Evolutionary conservation across 1,284 basidiomycete genomes (phyloP).

Genomic region (Moniliella sp.): DNA sequence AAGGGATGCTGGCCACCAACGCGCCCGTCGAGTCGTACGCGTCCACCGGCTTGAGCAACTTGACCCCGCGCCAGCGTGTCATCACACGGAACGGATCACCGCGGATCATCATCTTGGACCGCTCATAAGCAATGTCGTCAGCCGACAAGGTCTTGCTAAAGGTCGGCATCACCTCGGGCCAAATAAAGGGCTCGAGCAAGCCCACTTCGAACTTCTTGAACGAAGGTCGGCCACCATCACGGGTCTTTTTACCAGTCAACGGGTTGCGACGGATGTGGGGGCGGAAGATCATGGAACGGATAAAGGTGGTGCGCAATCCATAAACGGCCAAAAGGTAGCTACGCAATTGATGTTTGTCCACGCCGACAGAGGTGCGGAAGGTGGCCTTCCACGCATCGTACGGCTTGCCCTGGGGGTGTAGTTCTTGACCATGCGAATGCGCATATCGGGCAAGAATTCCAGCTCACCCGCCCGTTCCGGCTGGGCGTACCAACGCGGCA

Average conservation of each 20-base stretch:
- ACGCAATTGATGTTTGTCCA: conserved; percentile 76
- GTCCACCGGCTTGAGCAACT: background rate
- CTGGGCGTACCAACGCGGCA: conserved; percentile 19
- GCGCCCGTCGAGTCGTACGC: background rate
- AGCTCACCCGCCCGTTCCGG: conserved; percentile 43
- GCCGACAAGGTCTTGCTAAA: conserved; percentile 13
- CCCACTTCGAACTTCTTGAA: conserved; percentile 32
- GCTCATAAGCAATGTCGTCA: conserved; percentile 17
- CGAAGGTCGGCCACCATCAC: conserved; percentile 22
- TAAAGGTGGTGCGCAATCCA: conserved; percentile 58
- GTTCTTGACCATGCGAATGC: conserved; percentile 65
- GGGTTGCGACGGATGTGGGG: conserved; percentile 10
- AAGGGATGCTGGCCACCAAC: too few species aligned
- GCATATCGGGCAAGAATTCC: conserved; percentile 68
- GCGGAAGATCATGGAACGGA: conserved; percentile 66
- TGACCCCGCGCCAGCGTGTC: conserved; percentile 5
- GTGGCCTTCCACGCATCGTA: conserved; percentile 89
- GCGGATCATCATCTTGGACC: conserved; percentile 12
- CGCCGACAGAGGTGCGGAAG: conserved; percentile 57
- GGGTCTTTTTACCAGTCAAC: conserved; percentile 36
- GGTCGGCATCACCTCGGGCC: conserved; percentile 17
- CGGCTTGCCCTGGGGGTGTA: conserved; percentile 51
- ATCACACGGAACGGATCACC: conserved; percentile 18
- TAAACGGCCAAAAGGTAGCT: conserved; percentile 65
- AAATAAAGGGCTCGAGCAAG: conserved; percentile 28